phyloP scores from a whole-genome alignment of 441 rosid species.

The Jatropha podagrica region DNA sequence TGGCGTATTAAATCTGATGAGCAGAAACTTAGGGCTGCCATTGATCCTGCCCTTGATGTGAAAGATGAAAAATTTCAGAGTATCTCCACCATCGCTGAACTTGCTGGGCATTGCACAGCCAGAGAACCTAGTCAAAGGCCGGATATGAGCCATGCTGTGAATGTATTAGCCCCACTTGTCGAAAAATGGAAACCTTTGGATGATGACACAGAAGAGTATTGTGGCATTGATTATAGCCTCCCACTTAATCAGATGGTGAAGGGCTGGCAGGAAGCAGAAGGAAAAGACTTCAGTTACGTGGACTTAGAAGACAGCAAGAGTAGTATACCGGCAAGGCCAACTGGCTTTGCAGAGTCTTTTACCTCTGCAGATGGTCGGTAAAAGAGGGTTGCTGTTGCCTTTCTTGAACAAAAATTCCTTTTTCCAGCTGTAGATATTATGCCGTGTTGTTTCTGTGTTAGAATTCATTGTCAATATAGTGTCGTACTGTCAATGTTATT shows the following conservation, averaged over 20 bases:
- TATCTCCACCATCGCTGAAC: constrained; percentile 51
- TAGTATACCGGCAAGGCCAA: constrained; percentile 73
- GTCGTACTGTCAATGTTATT: constrained; percentile 7
- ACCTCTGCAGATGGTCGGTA: constrained; percentile 73
- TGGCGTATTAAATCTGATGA: constrained; percentile 56
- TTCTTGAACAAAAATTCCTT: constrained; percentile 7
- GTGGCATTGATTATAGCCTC: constrained; percentile 73
- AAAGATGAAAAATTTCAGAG: constrained; percentile 58
- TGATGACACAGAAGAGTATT: constrained; percentile 49
- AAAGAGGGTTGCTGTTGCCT: constrained; percentile 11
- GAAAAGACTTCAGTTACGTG: constrained; percentile 49
- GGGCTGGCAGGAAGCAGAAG: constrained; percentile 80
- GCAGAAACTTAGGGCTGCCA: constrained; percentile 53
- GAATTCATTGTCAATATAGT: constrained; percentile 28
- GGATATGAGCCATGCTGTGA: constrained; percentile 76
- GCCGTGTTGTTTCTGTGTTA: constrained; percentile 18
- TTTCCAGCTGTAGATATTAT: constrained; percentile 32
- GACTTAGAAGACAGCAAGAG: constrained; percentile 63
- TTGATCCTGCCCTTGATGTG: constrained; percentile 53
- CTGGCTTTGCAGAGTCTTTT: constrained; percentile 68
- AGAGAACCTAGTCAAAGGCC: constrained; percentile 75
- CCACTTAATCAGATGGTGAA: constrained; percentile 77
- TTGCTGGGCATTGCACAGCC: constrained; percentile 77
- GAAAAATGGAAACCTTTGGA: constrained; percentile 70
- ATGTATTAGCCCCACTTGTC: constrained; percentile 60